These are phyloP conservation scores for Fusarium avenaceum DNA, from an alignment of 2,329 filamentous ascomycete genomes.

Conservation along the genomic window DNA sequence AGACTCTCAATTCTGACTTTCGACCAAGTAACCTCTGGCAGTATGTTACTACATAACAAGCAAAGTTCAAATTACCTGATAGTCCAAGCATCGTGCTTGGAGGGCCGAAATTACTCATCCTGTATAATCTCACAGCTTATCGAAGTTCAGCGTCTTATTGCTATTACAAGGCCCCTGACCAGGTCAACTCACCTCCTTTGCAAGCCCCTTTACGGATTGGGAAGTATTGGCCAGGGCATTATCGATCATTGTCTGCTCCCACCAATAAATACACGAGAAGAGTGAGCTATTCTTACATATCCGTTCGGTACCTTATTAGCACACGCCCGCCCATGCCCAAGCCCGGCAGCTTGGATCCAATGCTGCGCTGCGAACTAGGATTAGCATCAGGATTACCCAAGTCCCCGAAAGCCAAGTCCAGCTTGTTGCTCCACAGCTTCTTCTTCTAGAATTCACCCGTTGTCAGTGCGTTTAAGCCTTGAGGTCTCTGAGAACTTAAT, in stretches of 20 bases:
- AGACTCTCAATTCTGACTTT: not conserved
- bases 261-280: constrained; percentile 42
- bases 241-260: constrained; percentile 32
- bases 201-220: constrained; percentile 28
- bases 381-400: constrained; percentile 31
- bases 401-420: constrained; percentile 41
- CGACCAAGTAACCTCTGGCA: not conserved
- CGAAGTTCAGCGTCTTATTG: constrained; percentile 29
- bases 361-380: constrained; percentile 32
- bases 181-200: constrained; percentile 29
- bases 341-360: constrained; percentile 44
- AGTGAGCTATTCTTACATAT: constrained; percentile 33
- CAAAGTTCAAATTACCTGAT: constrained; percentile 12
- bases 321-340: constrained; percentile 35
- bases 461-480: constrained; percentile 29
- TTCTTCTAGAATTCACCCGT: constrained; percentile 40
- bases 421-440: constrained; percentile 36
- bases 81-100: constrained; percentile 26
- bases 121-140: constrained; percentile 41
- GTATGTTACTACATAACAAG: too few relatives aligned
- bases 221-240: constrained; percentile 31
- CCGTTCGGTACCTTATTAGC: not conserved
- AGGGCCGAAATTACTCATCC: constrained; percentile 44
- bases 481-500: constrained; percentile 7
- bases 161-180: constrained; percentile 11